Conservation (phyloP, 2,329 filamentous ascomycete genomes). For the Phaeosphaeria sp. region DNA sequence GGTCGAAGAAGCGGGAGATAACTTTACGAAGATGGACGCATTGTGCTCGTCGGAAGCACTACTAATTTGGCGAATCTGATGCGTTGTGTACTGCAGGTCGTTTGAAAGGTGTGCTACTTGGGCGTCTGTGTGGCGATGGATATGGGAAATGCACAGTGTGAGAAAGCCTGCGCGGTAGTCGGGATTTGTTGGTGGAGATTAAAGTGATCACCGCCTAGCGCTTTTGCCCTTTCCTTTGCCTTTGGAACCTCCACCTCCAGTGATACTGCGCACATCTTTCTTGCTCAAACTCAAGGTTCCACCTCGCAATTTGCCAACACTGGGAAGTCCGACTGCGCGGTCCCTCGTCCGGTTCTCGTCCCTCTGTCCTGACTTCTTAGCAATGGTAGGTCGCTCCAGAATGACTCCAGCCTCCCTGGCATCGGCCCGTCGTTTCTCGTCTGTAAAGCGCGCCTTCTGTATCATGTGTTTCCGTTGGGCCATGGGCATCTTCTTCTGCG, state of each 20-base stretch:
- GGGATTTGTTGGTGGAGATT: neutral
- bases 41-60: too few relatives aligned
- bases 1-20: too few relatives aligned
- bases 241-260: slow-evolving; percentile 55
- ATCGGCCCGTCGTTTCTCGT: slow-evolving; percentile 75
- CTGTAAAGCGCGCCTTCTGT: slow-evolving; percentile 68
- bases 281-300: slow-evolving; percentile 81
- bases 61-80: too few relatives aligned
- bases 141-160: too few relatives aligned
- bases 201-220: slow-evolving; percentile 11
- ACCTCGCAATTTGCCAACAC: slow-evolving; percentile 79
- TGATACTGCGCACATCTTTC: slow-evolving; percentile 74
- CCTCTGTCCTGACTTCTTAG: slow-evolving; percentile 51
- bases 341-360: slow-evolving; percentile 59
- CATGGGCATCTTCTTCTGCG: slow-evolving; percentile 89
- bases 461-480: slow-evolving; percentile 83
- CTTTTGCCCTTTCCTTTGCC: slow-evolving; percentile 20
- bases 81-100: too few relatives aligned
- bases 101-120: too few relatives aligned
- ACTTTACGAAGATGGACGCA: too few relatives aligned
- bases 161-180: neutral
- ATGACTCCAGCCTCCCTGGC: slow-evolving; percentile 91
- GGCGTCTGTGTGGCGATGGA: too few relatives aligned
- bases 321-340: slow-evolving; percentile 74
- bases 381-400: slow-evolving; percentile 64